Conservation (phyloP, 1,139 yeast genomes). For the Meyerozyma elateridarum region DNA sequence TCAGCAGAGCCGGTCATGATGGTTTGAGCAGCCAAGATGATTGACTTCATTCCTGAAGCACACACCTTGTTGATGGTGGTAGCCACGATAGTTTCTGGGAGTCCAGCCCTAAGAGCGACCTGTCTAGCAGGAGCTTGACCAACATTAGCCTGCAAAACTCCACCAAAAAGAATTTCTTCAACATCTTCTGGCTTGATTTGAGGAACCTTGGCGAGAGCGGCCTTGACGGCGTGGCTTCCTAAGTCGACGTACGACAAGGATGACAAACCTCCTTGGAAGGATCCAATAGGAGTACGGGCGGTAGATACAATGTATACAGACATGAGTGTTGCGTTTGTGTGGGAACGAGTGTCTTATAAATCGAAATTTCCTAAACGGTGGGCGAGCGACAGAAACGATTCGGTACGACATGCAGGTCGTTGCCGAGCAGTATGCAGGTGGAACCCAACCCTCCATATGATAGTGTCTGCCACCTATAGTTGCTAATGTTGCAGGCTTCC, state of each 20-base stretch:
- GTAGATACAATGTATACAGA: conserved; percentile 84
- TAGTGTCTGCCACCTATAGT: too few species aligned
- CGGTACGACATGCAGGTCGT: too few species aligned
- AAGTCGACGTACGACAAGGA: conserved; percentile 76
- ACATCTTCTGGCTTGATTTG: conserved; percentile 71
- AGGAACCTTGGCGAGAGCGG: conserved; percentile 81
- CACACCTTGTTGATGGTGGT: conserved; percentile 95
- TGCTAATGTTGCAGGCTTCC: too few species aligned
- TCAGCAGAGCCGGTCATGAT: conserved; percentile 88
- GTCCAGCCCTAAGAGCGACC: conserved; percentile 88
- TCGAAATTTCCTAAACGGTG: too few species aligned
- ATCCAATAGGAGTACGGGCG: conserved; percentile 68
- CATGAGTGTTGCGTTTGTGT: conserved; percentile 3
- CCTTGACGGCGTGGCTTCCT: conserved; percentile 88
- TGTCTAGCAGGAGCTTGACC: conserved; percentile 99
- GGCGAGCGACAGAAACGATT: too few species aligned
- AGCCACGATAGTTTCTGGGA: conserved; percentile 72
- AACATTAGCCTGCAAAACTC: conserved; percentile 86
- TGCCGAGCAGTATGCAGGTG: too few species aligned
- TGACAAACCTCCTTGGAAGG: conserved; percentile 80
- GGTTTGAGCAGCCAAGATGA: conserved; percentile 85
- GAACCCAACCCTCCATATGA: too few species aligned
- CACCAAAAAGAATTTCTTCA: conserved; percentile 90
- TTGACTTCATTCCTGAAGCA: conserved; percentile 93
- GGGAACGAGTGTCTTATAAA: too few species aligned